A percentile compares a stretch with the other conserved stretches of the same genome.
phyloP scores from a whole-genome alignment of 2,329 filamentous ascomycete genomes.

The Fusarium foetens region DNA sequence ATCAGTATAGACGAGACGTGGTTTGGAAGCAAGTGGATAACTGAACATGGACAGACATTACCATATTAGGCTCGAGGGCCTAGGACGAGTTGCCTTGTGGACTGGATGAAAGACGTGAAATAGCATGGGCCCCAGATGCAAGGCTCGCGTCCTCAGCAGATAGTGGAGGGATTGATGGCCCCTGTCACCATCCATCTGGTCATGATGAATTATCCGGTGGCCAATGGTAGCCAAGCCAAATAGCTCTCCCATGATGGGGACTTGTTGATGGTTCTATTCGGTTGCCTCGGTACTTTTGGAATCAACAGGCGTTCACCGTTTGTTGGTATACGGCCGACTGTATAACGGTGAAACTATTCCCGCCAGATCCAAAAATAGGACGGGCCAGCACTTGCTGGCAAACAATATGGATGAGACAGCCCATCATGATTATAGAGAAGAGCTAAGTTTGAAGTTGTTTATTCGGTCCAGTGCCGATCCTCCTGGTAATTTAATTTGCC shows the following conservation, averaged over 20 bases:
- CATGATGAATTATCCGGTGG: slow-evolving; percentile 19
- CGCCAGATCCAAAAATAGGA: slow-evolving; percentile 20
- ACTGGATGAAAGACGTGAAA: slow-evolving; percentile 16
- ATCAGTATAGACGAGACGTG: slow-evolving; percentile 33
- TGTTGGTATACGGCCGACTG: neutral
- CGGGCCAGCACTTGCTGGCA: slow-evolving; percentile 22
- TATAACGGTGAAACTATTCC: slow-evolving; percentile 28
- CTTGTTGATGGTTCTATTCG: slow-evolving; percentile 5
- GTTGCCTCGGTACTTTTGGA: slow-evolving; percentile 9
- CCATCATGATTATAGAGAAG: slow-evolving; percentile 4
- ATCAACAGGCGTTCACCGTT: neutral
- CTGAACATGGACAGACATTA: slow-evolving; percentile 21
- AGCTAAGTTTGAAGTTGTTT: slow-evolving; percentile 9
- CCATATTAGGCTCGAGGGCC: slow-evolving; percentile 28
- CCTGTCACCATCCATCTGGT: slow-evolving; percentile 14
- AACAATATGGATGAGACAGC: slow-evolving; percentile 35
- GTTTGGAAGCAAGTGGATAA: slow-evolving; percentile 22
- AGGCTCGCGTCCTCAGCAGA: slow-evolving; percentile 20
- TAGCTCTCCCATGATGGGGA: slow-evolving; percentile 5
- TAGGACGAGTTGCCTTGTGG: slow-evolving; percentile 8
- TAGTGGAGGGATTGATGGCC: slow-evolving; percentile 31
- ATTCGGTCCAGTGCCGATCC: slow-evolving; percentile 19
- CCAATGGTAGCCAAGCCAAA: slow-evolving; percentile 24
- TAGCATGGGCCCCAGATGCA: slow-evolving; percentile 18
- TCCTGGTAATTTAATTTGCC: slow-evolving; percentile 33